Evolutionary conservation across 2,329 filamentous ascomycete species (phyloP).

Genomic region (Trichoderma guizhouense): DNA sequence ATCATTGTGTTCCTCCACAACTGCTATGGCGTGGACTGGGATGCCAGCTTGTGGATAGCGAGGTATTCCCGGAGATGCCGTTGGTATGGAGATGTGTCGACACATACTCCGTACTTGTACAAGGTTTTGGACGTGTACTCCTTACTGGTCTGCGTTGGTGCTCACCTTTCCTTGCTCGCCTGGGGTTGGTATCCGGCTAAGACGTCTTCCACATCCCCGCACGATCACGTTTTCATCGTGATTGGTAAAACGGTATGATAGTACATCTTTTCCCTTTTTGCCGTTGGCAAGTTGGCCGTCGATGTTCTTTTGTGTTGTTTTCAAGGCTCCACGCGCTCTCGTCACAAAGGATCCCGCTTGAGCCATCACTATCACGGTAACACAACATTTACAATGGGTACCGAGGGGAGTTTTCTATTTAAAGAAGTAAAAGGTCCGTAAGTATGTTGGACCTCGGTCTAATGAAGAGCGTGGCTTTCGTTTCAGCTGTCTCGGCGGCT

Average conservation of each 20-base stretch:
- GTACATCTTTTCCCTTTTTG: neutral
- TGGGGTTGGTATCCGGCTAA: neutral
- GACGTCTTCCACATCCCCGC: neutral
- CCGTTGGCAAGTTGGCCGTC: neutral
- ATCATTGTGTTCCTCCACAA: neutral
- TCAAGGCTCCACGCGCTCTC: neutral
- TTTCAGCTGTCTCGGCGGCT: neutral
- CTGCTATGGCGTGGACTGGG: neutral
- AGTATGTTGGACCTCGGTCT: neutral
- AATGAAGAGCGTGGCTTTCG: neutral
- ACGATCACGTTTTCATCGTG: neutral
- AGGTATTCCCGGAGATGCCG: neutral
- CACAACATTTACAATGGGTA: neutral
- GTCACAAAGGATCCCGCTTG: neutral
- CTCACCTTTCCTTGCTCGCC: neutral
- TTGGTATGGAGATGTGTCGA: neutral
- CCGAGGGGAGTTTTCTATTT: neutral
- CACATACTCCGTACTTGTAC: neutral
- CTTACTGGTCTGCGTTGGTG: neutral
- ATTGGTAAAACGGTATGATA: neutral
- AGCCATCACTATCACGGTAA: constrained; percentile 3
- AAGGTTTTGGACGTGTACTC: neutral
- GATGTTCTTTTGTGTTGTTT: neutral
- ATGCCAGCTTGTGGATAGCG: neutral
- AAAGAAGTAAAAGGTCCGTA: neutral